phyloP scores from a whole-genome alignment of 2,329 filamentous ascomycete genomes.

The Elsinoe australis region DNA sequence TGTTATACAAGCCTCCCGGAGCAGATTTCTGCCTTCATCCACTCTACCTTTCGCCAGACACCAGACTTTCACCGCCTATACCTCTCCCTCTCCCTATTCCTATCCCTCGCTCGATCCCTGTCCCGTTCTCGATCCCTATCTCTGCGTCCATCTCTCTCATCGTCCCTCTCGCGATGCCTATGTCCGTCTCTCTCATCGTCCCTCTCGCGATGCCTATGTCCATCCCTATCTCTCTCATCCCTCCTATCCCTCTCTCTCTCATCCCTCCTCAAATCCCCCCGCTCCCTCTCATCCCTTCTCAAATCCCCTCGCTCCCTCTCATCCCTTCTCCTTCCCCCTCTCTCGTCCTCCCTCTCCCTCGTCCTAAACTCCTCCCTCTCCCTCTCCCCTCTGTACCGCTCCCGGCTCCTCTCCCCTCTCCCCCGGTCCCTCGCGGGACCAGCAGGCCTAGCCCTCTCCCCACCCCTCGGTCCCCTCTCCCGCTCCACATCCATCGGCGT shows the following conservation, averaged over 20 bases:
- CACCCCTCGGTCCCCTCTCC: constrained; percentile 20
- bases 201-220: constrained; percentile 26
- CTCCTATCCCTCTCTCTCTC: constrained; percentile 8
- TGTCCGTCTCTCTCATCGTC: constrained; percentile 27
- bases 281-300: not conserved
- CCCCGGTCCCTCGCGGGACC: too few relatives aligned
- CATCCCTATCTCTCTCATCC: constrained; percentile 23
- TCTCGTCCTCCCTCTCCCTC: constrained; percentile 10
- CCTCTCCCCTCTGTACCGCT: too few relatives aligned
- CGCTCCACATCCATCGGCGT: constrained; percentile 22
- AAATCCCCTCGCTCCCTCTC: not conserved
- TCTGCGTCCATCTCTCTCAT: constrained; percentile 23
- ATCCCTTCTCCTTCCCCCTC: not conserved
- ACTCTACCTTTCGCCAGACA: not conserved
- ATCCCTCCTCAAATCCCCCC: not conserved
- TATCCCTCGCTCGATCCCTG: not conserved
- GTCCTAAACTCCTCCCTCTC: not conserved
- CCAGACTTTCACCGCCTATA: not conserved
- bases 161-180: constrained; percentile 26
- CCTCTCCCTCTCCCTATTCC: constrained; percentile 9
- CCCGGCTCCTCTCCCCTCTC: too few relatives aligned
- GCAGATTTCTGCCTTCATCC: too few relatives aligned
- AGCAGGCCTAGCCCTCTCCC: too few relatives aligned
- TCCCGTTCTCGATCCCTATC: constrained; percentile 15
- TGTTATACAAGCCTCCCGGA: too few relatives aligned